Evolutionary conservation across 441 rosid species (phyloP), one percentile per base, ranked within the genome.

Genomic region (Euphorbia schlechtendalii): DNA sequence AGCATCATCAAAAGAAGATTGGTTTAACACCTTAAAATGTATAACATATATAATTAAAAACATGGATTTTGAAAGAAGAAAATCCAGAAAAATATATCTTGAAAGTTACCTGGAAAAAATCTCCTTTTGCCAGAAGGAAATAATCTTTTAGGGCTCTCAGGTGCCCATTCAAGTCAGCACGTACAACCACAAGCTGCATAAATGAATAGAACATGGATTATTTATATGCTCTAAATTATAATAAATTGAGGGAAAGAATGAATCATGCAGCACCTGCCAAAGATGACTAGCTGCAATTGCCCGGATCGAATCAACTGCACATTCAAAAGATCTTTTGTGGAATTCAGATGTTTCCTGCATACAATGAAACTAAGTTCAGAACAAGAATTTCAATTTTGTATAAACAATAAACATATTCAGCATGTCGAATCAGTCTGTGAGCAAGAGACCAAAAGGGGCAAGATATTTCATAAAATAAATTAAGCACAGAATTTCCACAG

Each of bases 221-320:
- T 58, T 46, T 61, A 38, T 21, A 49, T 55, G 69, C 60, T 54
- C 59, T 24, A 32, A 63, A n/a, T n/a, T n/a, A n/a, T n/a, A n/a
- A n/a, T 27, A 43, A 54, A 71, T 54, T 58, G 30, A 25, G 34
- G 12, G 49, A 59, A 54, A 58, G 74, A 64, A 38, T 48, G 32
- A 15, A 48, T 66, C 30, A 61, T 64, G 46, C 71, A 71, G 76
- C 75, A 85, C 96, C 99, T 91, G 99, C 99, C 99, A 94, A 71
- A 94, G 99, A 87, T 91, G 98, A 80, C 97, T 83, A 51, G 98
- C 98, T 56, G 99, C 98, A 66, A 91, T 79, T 70, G 98, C 94
- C 59, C 94, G 88, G 72, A 89, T 86, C 61, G 94, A 86, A 78
- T 89, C 98, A 65, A 91, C 79, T 28, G 90, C 84, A 76, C 73